A percentile compares a stretch with the other conserved stretches of the same genome.
Conservation (phyloP, 495 filamentous ascomycete species). For the Halenospora varia region DNA sequence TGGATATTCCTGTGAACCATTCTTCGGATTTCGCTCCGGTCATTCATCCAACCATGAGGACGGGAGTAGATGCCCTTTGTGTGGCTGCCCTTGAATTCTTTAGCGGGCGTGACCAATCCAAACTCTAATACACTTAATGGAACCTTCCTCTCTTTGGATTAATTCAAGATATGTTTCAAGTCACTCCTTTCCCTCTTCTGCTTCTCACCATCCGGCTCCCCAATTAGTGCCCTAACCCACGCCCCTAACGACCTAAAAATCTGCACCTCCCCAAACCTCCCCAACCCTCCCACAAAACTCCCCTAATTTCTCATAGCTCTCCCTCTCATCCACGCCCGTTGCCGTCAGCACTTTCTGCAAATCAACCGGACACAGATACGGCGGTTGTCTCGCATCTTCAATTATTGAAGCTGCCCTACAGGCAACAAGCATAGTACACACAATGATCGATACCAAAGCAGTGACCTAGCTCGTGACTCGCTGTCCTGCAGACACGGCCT, state of each 20-base stretch:
- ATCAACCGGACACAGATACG: constrained; percentile 63
- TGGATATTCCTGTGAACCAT: constrained; percentile 51
- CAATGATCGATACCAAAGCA: constrained; percentile 65
- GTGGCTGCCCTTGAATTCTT: constrained; percentile 46
- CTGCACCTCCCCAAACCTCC: neutral
- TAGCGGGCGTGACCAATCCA: no score
- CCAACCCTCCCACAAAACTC: constrained; percentile 33
- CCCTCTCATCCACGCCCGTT: constrained; percentile 29
- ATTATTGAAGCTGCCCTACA: constrained; percentile 59
- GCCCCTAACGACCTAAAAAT: no score
- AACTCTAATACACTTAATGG: no score
- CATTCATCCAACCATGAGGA: constrained; percentile 51
- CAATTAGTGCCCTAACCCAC: neutral
- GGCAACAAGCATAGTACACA: constrained; percentile 63
- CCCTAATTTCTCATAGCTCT: constrained; percentile 40
- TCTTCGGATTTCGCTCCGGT: constrained; percentile 53
- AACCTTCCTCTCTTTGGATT: no score
- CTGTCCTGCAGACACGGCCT: constrained; percentile 51
- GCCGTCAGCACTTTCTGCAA: constrained; percentile 47
- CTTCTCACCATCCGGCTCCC: neutral
- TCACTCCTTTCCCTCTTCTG: neutral
- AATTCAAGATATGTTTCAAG: no score
- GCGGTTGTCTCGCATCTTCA: constrained; percentile 64
- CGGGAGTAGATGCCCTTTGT: constrained; percentile 50
- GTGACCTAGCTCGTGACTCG: constrained; percentile 60